Conservation (phyloP, 1,284 basidiomycete species). For the Volvariella volvacea region DNA sequence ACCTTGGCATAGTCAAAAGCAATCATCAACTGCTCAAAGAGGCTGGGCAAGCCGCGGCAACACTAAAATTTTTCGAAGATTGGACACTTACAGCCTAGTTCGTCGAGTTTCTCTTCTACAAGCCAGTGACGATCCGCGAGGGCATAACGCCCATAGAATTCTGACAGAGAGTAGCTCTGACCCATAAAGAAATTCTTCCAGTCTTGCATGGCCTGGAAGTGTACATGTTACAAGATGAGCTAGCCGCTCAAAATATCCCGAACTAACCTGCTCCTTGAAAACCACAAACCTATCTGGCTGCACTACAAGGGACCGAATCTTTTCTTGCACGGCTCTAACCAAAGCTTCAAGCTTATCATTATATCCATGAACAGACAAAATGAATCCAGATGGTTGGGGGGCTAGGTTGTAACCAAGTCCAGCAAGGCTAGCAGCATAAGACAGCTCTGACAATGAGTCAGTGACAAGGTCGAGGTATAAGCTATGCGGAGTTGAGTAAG, state of each 20-base stretch:
- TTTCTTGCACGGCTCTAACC: slow-evolving; percentile 70
- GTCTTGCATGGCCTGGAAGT: slow-evolving; percentile 53
- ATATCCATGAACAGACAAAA: slow-evolving; percentile 77
- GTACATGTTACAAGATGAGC: slow-evolving; percentile 5
- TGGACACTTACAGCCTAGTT: slow-evolving; percentile 60
- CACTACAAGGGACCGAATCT: slow-evolving; percentile 64
- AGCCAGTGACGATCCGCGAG: slow-evolving; percentile 75
- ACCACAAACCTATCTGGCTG: slow-evolving; percentile 72
- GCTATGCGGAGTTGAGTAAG: slow-evolving; percentile 29
- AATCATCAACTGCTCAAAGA: too few relatives aligned
- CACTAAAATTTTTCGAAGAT: too few relatives aligned
- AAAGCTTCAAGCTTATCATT: slow-evolving; percentile 90
- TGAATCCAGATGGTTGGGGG: slow-evolving; percentile 63
- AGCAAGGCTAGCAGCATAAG: slow-evolving; percentile 92
- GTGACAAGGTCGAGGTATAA: slow-evolving; percentile 85
- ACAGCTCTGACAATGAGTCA: slow-evolving; percentile 86
- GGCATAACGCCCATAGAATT: slow-evolving; percentile 73
- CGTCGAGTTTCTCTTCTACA: slow-evolving; percentile 73
- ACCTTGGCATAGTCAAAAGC: too few relatives aligned
- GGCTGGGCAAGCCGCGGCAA: too few relatives aligned
- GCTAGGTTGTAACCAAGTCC: slow-evolving; percentile 79
- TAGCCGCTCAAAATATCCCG: slow-evolving; percentile 1
- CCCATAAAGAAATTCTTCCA: slow-evolving; percentile 87
- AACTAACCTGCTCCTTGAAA: slow-evolving; percentile 76
- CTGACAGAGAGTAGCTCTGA: slow-evolving; percentile 79